Percentiles rank a stretch among this genome's conserved stretches.
phyloP scores from a whole-genome alignment of 306 rosid species.

The Echinosophora koreensis region DNA sequence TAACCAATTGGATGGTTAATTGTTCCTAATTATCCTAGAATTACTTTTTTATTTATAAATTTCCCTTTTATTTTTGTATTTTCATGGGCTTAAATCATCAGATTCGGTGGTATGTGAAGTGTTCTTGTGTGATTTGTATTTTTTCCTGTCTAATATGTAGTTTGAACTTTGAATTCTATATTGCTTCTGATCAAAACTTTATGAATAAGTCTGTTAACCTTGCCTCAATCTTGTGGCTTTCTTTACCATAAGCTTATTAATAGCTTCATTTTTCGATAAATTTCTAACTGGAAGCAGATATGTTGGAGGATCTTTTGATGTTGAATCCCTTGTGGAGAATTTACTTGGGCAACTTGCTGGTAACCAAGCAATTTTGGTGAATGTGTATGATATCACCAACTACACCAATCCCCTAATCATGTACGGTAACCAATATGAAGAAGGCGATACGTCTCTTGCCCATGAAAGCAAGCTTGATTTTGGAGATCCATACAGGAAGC shows the following conservation, averaged over 20 bases:
- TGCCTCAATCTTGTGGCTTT: constrained; percentile 37
- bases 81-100: background rate
- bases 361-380: constrained; percentile 87
- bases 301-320: constrained; percentile 97
- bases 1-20: constrained; percentile 13
- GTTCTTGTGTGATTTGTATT: background rate
- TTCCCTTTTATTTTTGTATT: background rate
- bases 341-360: constrained; percentile 99
- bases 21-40: background rate
- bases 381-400: constrained; percentile 91
- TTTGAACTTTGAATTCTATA: constrained; percentile 3
- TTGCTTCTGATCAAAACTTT: background rate
- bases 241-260: constrained; percentile 36
- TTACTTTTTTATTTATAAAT: background rate
- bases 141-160: background rate
- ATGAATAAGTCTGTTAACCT: background rate
- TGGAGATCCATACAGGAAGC: constrained; percentile 95
- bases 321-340: constrained; percentile 98
- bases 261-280: constrained; percentile 41
- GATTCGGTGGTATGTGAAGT: background rate
- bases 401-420: constrained; percentile 74
- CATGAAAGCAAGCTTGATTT: constrained; percentile 94
- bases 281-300: constrained; percentile 63
- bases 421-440: constrained; percentile 90
- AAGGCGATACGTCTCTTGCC: constrained; percentile 73